Base-by-base conservation (phyloP, 2,329 filamentous ascomycete species). In the Talaromyces amestolkiae region DNA sequence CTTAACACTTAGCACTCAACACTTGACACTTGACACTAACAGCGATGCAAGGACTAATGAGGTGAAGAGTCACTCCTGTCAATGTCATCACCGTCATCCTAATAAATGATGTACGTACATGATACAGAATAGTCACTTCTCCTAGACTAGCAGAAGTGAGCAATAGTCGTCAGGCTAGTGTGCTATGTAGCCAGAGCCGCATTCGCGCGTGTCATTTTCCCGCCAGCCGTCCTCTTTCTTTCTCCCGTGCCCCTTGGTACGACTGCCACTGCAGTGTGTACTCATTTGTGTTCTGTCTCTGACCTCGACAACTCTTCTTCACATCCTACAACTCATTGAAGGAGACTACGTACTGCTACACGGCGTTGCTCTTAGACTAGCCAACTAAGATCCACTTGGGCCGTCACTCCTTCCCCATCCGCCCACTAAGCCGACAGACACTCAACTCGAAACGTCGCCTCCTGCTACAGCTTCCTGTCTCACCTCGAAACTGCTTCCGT, bases 331-430 rank as follows among this genome's bases (percentile, higher is more conserved):
- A 31, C 5, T 31, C 27, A 31, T 31, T 31, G 27, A 31, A 31
- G 27, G 27, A 6, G 27, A 31, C 27, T 7, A 31, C 27, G 27
- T 7, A 7, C 27, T 31, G 27, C 27, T 31, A 5, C 5, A 37
- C 45, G 31, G 7, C 31, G 51, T 56, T 33, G 35, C 35, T 37
- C n/a, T 56, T 37, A 13, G 13, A 24, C 31, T 22, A 35, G 24
- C 5, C 24, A 17, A n/a, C 8, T 6, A 41, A 41, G 43, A 24
- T 59, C 45, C 54, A 49, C 54, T 56, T 59, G 53, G 41, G 62
- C 62, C 62, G 62, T 64, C 62, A 64, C 54, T 64, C 61, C 61
- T 64, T 64, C 39, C 15, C 47, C 49, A 49, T 64, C 53, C 61
- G 61, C 61, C 61, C 61, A 11, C 49, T 53, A 31, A 13, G n/a